phyloP scores from a whole-genome alignment of 177 flowering plant genomes.

The Vitis hybrid region DNA sequence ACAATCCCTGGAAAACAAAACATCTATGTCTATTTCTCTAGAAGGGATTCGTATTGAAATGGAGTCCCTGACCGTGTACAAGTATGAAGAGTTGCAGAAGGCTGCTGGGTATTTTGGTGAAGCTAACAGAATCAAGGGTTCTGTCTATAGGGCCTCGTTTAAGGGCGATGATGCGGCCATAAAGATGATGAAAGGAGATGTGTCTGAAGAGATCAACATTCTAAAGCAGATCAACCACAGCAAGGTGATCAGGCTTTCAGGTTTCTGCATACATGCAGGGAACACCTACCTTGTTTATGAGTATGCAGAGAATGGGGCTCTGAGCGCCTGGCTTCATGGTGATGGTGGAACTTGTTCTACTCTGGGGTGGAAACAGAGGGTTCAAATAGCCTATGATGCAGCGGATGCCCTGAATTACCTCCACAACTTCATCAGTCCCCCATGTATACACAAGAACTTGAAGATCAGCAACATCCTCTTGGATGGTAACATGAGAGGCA shows the following conservation, averaged over 20 bases:
- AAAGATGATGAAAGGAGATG: conserved; percentile 69
- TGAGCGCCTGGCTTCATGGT: conserved; percentile 50
- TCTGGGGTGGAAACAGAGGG: conserved; percentile 69
- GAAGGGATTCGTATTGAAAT: conserved; percentile 35
- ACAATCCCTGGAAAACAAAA: neutral
- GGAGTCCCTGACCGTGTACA: conserved; percentile 54
- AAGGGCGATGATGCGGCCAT: conserved; percentile 66
- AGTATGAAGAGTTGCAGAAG: conserved; percentile 47
- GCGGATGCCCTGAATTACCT: conserved; percentile 78
- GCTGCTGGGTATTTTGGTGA: conserved; percentile 58
- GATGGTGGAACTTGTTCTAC: neutral
- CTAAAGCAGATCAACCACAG: conserved; percentile 66
- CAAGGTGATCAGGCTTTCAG: conserved; percentile 63
- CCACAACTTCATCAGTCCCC: conserved; percentile 60
- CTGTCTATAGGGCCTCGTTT: conserved; percentile 52
- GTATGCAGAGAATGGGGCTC: conserved; percentile 63
- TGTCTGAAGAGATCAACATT: conserved; percentile 51
- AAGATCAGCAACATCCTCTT: conserved; percentile 65
- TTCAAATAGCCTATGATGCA: conserved; percentile 63
- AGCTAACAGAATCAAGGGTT: conserved; percentile 47
- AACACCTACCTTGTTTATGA: conserved; percentile 69
- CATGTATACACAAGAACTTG: conserved; percentile 71
- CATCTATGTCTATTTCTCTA: conserved; percentile 26
- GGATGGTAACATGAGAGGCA: conserved; percentile 54
- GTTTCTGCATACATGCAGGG: conserved; percentile 62